A percentile compares a stretch with the other conserved stretches of the same genome.
These are phyloP conservation scores for Kondoa subrosea DNA, from an alignment of 768 basidiomycete species.

Conservation along the genomic window DNA sequence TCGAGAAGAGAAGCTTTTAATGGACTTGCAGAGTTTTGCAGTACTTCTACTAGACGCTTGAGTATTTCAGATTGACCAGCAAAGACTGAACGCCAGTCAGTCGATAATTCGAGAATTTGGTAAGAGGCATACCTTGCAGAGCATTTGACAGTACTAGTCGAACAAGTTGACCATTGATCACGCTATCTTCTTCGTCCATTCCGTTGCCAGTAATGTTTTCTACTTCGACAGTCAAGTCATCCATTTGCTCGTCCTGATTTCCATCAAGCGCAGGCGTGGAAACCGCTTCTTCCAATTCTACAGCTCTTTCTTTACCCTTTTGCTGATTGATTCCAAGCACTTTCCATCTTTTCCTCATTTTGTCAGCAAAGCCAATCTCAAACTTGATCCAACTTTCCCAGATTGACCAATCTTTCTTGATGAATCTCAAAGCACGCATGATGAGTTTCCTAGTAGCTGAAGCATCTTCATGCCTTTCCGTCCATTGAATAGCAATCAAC, in stretches of 20 bases:
- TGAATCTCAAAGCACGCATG: background rate
- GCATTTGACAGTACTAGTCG: background rate
- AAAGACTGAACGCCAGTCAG: background rate
- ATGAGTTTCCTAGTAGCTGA: slow-evolving; percentile 1
- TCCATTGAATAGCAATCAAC: background rate
- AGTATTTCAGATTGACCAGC: background rate
- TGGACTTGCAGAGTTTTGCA: background rate
- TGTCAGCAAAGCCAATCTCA: background rate
- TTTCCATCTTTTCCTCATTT: slow-evolving; percentile 2
- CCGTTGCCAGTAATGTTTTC: background rate
- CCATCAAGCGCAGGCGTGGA: background rate
- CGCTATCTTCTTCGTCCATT: background rate
- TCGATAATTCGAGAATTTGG: background rate
- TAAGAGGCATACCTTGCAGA: background rate
- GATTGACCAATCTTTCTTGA: background rate
- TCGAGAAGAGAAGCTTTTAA: background rate
- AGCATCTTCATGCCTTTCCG: background rate
- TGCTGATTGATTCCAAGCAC: background rate
- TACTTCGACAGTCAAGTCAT: background rate
- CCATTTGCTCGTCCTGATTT: background rate
- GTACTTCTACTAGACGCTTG: background rate
- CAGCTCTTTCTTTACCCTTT: background rate
- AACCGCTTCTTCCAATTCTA: background rate
- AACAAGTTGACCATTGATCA: background rate
- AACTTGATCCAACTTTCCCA: background rate